phyloP scores from a whole-genome alignment of 225 moss, liverwort and hornwort genomes.

The Ulota crispa region DNA sequence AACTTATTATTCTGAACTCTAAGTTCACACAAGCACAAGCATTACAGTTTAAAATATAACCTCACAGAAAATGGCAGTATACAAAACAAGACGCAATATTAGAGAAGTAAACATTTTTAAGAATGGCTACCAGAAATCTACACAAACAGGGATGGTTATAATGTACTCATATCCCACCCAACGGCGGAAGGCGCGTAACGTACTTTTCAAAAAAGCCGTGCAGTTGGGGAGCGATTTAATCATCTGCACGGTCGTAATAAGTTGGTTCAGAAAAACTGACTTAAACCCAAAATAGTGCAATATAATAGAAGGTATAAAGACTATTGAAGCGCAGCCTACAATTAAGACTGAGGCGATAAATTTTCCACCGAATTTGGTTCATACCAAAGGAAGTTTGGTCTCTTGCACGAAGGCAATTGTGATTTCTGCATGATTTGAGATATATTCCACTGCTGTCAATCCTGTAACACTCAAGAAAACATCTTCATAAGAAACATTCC shows the following conservation, averaged over 20 bases:
- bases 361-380: conserved; percentile 14
- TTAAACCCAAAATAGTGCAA: neutral
- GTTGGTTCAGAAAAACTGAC: neutral
- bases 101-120: neutral
- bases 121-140: neutral
- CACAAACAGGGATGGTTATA: neutral
- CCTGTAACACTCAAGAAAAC: conserved; percentile 38
- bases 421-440: conserved; percentile 65
- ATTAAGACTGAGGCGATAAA: neutral
- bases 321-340: neutral
- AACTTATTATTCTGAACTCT: conserved; percentile 7
- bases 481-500: neutral
- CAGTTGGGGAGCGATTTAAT: conserved; percentile 53
- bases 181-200: neutral
- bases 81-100: neutral
- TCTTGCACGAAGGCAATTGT: conserved; percentile 58
- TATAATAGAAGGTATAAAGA: neutral
- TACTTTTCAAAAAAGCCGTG: conserved; percentile 44
- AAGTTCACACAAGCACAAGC: conserved; percentile 5
- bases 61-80: neutral
- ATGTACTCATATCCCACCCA: conserved; percentile 15
- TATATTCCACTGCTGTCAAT: conserved; percentile 56
- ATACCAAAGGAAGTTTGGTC: conserved; percentile 58
- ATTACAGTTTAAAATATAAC: neutral
- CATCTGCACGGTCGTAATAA: conserved; percentile 38